A percentile compares a stretch with the other conserved stretches of the same genome.
phyloP scores from a whole-genome alignment of 176 grass and related monocot species.

The Eragrostis nindensis region DNA sequence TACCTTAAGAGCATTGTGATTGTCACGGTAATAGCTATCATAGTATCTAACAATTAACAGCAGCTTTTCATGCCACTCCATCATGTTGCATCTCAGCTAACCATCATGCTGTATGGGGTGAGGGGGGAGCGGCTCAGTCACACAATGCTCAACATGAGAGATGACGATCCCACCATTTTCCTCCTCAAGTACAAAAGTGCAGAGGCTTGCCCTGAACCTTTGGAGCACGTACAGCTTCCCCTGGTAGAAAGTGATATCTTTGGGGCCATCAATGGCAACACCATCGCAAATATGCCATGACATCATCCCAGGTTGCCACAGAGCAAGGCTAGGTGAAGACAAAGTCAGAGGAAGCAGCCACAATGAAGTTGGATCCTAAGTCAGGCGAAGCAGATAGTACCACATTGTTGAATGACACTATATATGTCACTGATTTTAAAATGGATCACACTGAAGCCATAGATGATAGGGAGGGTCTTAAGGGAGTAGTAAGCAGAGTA shows the following conservation, averaged over 20 bases:
- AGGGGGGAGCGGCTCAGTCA: not conserved
- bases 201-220: not conserved
- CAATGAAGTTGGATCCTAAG: not conserved
- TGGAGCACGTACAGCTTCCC: conserved; percentile 14
- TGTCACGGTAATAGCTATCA: fast-evolving
- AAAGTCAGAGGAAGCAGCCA: not conserved
- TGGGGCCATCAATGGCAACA: fast-evolving
- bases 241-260: conserved; percentile 10
- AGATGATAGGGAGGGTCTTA: not conserved
- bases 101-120: not conserved
- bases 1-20: not conserved
- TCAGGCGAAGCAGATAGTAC: conserved; percentile 31
- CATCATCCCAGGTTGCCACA: conserved; percentile 27
- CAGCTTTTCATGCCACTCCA: conserved; percentile 8
- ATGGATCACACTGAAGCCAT: not conserved
- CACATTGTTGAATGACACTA: not conserved
- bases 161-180: not conserved
- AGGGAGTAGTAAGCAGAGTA: not conserved
- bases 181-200: not conserved
- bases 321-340: not conserved
- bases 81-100: conserved; percentile 2
- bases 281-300: not conserved
- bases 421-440: not conserved
- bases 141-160: not conserved
- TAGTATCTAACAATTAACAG: conserved; percentile 25